A percentile compares a stretch with the other conserved stretches of the same genome.
Conservation (phyloP, 169 alveolate species). For the Theileria annulata region DNA sequence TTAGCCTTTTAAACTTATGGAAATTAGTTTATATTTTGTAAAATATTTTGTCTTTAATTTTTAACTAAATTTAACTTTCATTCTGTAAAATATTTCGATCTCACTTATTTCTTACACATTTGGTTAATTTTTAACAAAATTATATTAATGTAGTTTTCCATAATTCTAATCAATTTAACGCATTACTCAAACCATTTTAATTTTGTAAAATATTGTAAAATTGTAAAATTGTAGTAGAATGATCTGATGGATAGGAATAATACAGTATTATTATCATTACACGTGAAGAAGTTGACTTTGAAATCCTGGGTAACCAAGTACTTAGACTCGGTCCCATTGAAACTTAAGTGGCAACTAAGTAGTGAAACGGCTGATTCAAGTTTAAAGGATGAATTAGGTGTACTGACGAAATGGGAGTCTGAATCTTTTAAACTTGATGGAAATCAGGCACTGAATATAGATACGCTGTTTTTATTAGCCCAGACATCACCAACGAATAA, state of each 20-base stretch:
- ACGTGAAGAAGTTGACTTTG: slow-evolving; percentile 31
- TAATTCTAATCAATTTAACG: no score
- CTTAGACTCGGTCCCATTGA: neutral
- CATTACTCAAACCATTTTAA: no score
- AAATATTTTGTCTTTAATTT: neutral
- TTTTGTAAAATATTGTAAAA: neutral
- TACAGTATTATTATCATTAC: slow-evolving; percentile 36
- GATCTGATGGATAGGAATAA: neutral
- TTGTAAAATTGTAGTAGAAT: neutral
- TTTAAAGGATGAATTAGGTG: neutral
- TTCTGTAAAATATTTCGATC: neutral
- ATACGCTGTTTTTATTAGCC: slow-evolving; percentile 24
- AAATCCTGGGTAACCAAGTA: neutral
- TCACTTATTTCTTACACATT: slow-evolving; percentile 10
- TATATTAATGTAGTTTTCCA: neutral
- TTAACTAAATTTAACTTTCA: neutral
- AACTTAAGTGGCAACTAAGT: slow-evolving; percentile 26
- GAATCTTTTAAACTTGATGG: neutral
- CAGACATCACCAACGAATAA: slow-evolving; percentile 13
- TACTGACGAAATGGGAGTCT: slow-evolving; percentile 5
- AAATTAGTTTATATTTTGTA: neutral
- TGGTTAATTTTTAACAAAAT: neutral
- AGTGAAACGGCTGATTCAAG: neutral
- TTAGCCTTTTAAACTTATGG: neutral
- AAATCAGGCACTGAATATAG: slow-evolving; percentile 21